Evolutionary conservation across 73 alveolate species (phyloP).

Genomic region (Diophrys sp.): DNA sequence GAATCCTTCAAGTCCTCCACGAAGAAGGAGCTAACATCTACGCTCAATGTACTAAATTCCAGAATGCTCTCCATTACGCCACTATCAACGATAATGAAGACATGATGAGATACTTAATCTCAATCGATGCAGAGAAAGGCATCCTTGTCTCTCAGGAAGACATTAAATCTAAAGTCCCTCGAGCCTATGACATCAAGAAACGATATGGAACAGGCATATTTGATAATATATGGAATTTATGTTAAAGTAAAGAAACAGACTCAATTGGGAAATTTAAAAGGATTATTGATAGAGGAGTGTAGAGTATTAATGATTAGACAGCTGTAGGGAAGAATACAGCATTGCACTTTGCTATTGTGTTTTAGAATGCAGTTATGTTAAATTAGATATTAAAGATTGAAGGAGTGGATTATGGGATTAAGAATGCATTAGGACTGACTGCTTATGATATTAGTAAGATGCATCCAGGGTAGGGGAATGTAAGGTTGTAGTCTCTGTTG

Average conservation of each 20-base stretch:
- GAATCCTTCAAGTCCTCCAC: background rate
- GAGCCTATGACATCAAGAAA: background rate
- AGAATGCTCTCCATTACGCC: conserved; percentile 12
- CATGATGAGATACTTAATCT: background rate
- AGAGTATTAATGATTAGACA: conserved; percentile 1
- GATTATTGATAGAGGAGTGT: background rate
- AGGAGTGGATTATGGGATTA: background rate
- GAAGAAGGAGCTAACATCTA: conserved; percentile 7
- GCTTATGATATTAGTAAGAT: background rate
- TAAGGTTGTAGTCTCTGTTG: too few relatives aligned
- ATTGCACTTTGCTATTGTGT: conserved; percentile 5
- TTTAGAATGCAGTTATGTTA: background rate
- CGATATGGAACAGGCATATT: background rate
- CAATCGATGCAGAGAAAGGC: conserved; percentile 8
- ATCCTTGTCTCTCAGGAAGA: background rate
- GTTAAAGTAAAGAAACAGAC: background rate
- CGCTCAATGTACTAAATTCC: background rate
- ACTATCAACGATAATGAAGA: background rate
- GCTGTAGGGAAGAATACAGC: conserved; percentile 10
- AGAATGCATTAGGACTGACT: background rate
- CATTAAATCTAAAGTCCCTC: background rate
- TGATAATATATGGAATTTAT: background rate
- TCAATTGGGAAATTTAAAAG: background rate
- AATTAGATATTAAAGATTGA: background rate
- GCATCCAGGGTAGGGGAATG: conserved; percentile 4